phyloP scores from a whole-genome alignment of 768 basidiomycete species.

The Russula dissimulans region DNA sequence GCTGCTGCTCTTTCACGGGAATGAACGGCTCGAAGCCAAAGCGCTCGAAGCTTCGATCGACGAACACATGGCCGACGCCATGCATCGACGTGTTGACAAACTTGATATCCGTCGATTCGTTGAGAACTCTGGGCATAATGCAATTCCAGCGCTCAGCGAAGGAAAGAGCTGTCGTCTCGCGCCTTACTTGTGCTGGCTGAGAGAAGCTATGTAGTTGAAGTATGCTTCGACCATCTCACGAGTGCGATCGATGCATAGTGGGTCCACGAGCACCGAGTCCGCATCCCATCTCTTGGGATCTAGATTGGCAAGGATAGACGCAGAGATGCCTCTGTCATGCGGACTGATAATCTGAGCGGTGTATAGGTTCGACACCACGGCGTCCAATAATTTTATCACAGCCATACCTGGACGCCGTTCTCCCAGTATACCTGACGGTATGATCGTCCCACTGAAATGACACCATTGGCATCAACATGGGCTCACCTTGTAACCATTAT shows the following conservation, averaged over 20 bases:
- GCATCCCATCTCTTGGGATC: conserved; percentile 41
- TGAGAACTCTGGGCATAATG: conserved; percentile 27
- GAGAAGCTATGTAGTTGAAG: conserved; percentile 33
- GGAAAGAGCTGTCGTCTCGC: background rate
- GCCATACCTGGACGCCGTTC: conserved; percentile 66
- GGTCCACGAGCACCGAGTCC: conserved; percentile 30
- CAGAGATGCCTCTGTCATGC: conserved; percentile 71
- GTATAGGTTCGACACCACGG: background rate
- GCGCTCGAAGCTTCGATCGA: conserved; percentile 43
- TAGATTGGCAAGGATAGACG: conserved; percentile 51
- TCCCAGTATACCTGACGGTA: conserved; percentile 73
- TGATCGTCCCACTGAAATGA: background rate
- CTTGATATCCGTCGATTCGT: conserved; percentile 33
- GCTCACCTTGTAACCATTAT: conserved; percentile 80
- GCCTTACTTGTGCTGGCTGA: conserved; percentile 20
- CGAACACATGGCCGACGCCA: conserved; percentile 69
- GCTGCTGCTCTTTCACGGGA: conserved; percentile 55
- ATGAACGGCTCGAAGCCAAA: conserved; percentile 53
- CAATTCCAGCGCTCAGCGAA: background rate
- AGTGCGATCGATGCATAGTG: conserved; percentile 48
- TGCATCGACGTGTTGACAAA: conserved; percentile 91
- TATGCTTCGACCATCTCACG: conserved; percentile 52
- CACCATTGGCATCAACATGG: background rate
- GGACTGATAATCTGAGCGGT: conserved; percentile 66
- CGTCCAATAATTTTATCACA: background rate